Conservation (phyloP, 2,329 filamentous ascomycete genomes). For the Botryosphaeria dothidea region DNA sequence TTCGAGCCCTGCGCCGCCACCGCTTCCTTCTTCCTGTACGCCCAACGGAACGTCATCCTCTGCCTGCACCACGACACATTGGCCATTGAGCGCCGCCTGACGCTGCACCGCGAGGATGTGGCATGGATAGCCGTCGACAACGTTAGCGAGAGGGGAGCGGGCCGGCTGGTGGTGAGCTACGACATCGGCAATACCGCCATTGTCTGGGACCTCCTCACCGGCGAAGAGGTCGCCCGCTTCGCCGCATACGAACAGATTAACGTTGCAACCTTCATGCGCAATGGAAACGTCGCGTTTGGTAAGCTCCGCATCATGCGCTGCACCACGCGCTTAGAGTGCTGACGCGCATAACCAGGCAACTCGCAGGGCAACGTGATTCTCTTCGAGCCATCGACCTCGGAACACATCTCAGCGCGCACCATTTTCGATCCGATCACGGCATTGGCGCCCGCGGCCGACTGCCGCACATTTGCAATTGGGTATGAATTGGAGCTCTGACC, state of each 20-base stretch:
- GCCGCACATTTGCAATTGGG: conserved; percentile 94
- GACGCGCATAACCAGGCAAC: conserved; percentile 64
- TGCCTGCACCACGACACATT: conserved; percentile 92
- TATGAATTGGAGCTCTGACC: conserved; percentile 44
- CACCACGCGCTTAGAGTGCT: neutral
- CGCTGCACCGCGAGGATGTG: conserved; percentile 80
- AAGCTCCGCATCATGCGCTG: conserved; percentile 36
- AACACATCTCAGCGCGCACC: conserved; percentile 87
- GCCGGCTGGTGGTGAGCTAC: conserved; percentile 87
- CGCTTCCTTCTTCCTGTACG: conserved; percentile 85
- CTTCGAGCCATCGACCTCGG: conserved; percentile 89
- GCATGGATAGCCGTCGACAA: conserved; percentile 86
- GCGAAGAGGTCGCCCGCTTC: conserved; percentile 88
- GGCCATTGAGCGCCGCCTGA: conserved; percentile 83
- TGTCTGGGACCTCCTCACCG: conserved; percentile 94
- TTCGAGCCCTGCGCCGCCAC: conserved; percentile 91
- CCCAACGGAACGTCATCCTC: conserved; percentile 77
- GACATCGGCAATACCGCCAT: conserved; percentile 89
- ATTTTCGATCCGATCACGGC: conserved; percentile 96
- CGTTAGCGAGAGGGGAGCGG: conserved; percentile 81
- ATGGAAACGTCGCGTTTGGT: conserved; percentile 97
- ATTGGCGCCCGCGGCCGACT: conserved; percentile 84
- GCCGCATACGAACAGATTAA: conserved; percentile 84
- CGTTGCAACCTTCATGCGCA: conserved; percentile 91
- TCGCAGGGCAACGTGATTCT: conserved; percentile 89